Base-by-base conservation (phyloP, 805 yeast species). In the Candida jianshihensis region DNA sequence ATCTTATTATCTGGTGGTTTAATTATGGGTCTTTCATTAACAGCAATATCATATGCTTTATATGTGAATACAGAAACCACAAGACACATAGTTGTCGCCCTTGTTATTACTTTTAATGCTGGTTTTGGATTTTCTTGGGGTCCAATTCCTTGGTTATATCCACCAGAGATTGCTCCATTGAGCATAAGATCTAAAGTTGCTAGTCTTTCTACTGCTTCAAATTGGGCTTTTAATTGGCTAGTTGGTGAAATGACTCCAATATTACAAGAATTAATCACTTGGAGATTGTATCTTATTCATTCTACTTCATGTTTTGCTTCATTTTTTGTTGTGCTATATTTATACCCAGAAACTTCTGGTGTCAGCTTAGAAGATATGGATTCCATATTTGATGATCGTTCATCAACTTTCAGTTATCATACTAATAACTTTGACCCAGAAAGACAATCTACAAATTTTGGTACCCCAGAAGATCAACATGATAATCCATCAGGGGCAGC, bases 221-320 rank as follows among this genome's bases (percentile, higher is more conserved):
- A 88, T 57, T 88, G 97, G 97, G 71, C 85, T 6, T 88, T 86
- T 65, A 88, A 88, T 61, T 89, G 87, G 66, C 62, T 89, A 25
- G 96, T 88, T 19, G 96, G 97, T 11, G 92, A 85, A 59, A 73
- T 83, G 75, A 85, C 95, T 1, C 97, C 97, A 2, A 73, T 87
- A 19, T 68, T 88, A 39, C 80, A 87, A 51, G 95, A 81, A 48
- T 37, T 61, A 6, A 83, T 88, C 48, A 68, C 72, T 21, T 89
- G 95, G 95, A 68, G 78, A 40, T 68, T 92, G 36, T 88, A 89
- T 57, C 60, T 89, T 46, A 71, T 88, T 37, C 96, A 90, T 42
- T 90, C 92, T 1, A 57, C 71, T 19, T 82, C 86, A 21, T 87
- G 96, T 60, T 63, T 78, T 31, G 56, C 80, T 30, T 84, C 95